A percentile compares a stretch with the other conserved stretches of the same genome.
Conservation (phyloP, 495 filamentous ascomycete genomes). For the Polyplosphaeria fusca region DNA sequence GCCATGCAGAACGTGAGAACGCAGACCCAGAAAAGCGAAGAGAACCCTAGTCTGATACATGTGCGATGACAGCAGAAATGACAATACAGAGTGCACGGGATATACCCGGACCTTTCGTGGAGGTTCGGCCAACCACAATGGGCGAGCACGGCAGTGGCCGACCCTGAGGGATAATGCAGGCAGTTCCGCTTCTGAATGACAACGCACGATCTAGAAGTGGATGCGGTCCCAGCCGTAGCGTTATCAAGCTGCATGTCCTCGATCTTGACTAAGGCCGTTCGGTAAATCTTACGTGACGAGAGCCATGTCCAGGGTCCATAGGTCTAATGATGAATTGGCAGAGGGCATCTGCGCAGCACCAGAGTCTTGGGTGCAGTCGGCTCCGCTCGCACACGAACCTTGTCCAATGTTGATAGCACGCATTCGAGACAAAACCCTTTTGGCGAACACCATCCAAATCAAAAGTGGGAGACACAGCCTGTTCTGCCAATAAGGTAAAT, state of each 20-base stretch:
- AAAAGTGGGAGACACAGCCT: too few species aligned
- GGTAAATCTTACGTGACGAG: constrained; percentile 31
- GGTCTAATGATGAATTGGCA: not conserved
- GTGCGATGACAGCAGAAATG: constrained; percentile 20
- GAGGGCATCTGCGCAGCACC: not conserved
- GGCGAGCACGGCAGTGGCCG: constrained; percentile 2
- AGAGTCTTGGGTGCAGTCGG: not conserved
- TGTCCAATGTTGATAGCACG: not conserved
- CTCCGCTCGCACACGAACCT: not conserved
- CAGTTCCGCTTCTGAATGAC: constrained; percentile 19
- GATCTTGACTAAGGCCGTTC: constrained; percentile 28
- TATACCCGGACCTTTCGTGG: constrained; percentile 8
- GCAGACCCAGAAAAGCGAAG: not conserved
- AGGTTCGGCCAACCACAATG: not conserved
- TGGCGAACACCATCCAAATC: too few species aligned
- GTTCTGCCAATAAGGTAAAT: too few species aligned
- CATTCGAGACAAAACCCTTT: too few species aligned
- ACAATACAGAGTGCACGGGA: not conserved
- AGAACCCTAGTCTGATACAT: too few species aligned
- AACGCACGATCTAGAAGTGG: constrained; percentile 19
- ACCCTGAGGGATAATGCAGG: constrained; percentile 10
- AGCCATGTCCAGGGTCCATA: constrained; percentile 1
- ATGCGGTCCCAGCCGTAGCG: constrained; percentile 3
- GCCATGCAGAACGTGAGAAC: not conserved
- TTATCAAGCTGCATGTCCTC: constrained; percentile 28